These are phyloP conservation scores for Hyaloscypha finlandica DNA, from an alignment of 495 filamentous ascomycete genomes.

Conservation along the genomic window DNA sequence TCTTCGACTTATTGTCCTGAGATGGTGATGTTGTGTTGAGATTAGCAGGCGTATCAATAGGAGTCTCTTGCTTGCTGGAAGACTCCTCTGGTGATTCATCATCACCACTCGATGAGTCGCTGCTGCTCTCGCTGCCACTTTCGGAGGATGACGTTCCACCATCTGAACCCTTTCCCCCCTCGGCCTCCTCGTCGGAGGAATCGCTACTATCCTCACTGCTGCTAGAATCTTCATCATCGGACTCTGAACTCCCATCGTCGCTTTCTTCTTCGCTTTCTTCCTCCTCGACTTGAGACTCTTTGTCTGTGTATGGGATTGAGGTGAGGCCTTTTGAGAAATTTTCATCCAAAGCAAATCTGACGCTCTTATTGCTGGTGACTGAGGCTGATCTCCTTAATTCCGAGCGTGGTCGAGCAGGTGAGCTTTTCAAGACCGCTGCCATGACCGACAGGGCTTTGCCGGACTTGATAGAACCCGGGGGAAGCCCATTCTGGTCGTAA, in stretches of 20 bases:
- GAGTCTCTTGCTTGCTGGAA: slow-evolving; percentile 22
- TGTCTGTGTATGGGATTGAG: slow-evolving; percentile 27
- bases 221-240: slow-evolving; percentile 21
- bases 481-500: slow-evolving; percentile 52
- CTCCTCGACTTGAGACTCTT: slow-evolving; percentile 22
- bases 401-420: neutral
- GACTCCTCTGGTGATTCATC: slow-evolving; percentile 29
- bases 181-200: slow-evolving; percentile 20
- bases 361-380: slow-evolving; percentile 22
- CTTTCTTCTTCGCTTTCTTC: slow-evolving; percentile 23
- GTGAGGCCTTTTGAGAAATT: slow-evolving; percentile 17
- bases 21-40: neutral
- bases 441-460: slow-evolving; percentile 29
- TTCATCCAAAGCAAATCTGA: slow-evolving; percentile 2
- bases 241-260: slow-evolving; percentile 21
- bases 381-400: slow-evolving; percentile 15
- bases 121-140: slow-evolving; percentile 23
- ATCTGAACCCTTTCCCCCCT: neutral
- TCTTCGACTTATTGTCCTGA: neutral
- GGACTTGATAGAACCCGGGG: slow-evolving; percentile 49
- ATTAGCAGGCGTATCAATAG: neutral
- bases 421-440: slow-evolving; percentile 25
- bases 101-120: slow-evolving; percentile 35
- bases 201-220: slow-evolving; percentile 15
- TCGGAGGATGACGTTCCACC: slow-evolving; percentile 15